Conservation (phyloP, 148 eudicot genomes). For the Agrostemma githago region DNA sequence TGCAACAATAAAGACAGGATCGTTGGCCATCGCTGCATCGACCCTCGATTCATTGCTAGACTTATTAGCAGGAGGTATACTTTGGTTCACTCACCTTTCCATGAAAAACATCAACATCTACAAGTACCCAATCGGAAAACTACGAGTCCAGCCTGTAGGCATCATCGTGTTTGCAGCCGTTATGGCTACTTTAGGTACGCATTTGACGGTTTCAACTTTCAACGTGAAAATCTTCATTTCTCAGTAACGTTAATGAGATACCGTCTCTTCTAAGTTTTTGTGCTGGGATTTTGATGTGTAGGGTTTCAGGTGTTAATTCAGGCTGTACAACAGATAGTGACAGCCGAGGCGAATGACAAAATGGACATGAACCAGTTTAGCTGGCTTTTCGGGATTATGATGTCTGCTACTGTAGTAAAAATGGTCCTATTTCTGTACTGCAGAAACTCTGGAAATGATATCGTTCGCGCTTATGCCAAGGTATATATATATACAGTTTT, state of each 20-base stretch:
- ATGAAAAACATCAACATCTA: conserved; percentile 81
- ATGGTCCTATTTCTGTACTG: conserved; percentile 72
- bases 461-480: conserved; percentile 98
- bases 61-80: conserved; percentile 89
- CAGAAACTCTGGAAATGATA: conserved; percentile 65
- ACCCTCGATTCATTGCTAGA: conserved; percentile 92
- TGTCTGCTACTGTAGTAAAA: conserved; percentile 68
- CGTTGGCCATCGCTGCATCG: conserved; percentile 94
- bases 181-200: conserved; percentile 92
- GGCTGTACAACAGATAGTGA: conserved; percentile 62
- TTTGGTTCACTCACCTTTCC: conserved; percentile 90
- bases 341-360: conserved; percentile 43
- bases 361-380: conserved; percentile 45
- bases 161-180: conserved; percentile 88
- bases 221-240: not conserved
- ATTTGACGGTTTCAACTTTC: conserved; percentile 1
- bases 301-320: conserved; percentile 84
- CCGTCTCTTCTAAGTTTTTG: too few relatives aligned
- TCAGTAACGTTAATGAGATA: too few relatives aligned
- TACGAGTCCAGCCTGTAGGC: conserved; percentile 97
- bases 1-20: conserved; percentile 77
- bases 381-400: conserved; percentile 78
- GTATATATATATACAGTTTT: too few relatives aligned
- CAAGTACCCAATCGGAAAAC: conserved; percentile 86
- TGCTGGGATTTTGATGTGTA: conserved; percentile 19